A percentile compares a stretch with the other conserved stretches of the same genome.
These are phyloP conservation scores for Fusarium sp. DNA, from an alignment of 2,329 filamentous ascomycete species.

Conservation along the genomic window DNA sequence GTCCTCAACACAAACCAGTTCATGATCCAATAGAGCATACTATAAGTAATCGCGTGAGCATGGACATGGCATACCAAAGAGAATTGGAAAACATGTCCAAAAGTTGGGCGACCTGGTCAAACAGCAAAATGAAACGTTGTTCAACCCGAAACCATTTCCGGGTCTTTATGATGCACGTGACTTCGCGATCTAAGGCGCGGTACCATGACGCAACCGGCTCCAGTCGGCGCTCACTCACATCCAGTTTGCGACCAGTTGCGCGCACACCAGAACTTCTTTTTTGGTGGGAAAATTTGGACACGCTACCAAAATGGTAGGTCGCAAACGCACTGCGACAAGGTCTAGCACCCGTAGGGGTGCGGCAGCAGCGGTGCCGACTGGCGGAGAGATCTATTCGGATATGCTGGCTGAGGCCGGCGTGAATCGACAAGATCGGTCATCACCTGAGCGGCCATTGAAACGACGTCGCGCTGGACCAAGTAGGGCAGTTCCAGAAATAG, in stretches of 20 bases:
- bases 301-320: conserved; percentile 51
- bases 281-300: conserved; percentile 1
- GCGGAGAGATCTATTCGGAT: conserved; percentile 62
- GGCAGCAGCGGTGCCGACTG: conserved; percentile 38
- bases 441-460: conserved; percentile 59
- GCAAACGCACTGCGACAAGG: conserved; percentile 49
- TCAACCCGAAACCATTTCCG: neutral
- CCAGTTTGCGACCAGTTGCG: conserved; percentile 29
- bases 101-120: neutral
- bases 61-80: too few relatives aligned
- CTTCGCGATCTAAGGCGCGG: conserved; percentile 32
- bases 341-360: conserved; percentile 40
- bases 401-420: conserved; percentile 67
- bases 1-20: too few relatives aligned
- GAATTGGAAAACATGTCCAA: too few relatives aligned
- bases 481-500: conserved; percentile 1
- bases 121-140: neutral
- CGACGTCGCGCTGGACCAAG: conserved; percentile 52
- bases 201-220: conserved; percentile 48
- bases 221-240: conserved; percentile 32
- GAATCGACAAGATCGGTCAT: conserved; percentile 43
- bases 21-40: too few relatives aligned
- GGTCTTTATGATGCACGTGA: conserved; percentile 26
- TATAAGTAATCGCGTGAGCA: too few relatives aligned
- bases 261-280: conserved; percentile 6